These are phyloP conservation scores for Dictyostelium discoideum DNA, from an alignment of 78 protist species.

Conservation along the genomic window DNA sequence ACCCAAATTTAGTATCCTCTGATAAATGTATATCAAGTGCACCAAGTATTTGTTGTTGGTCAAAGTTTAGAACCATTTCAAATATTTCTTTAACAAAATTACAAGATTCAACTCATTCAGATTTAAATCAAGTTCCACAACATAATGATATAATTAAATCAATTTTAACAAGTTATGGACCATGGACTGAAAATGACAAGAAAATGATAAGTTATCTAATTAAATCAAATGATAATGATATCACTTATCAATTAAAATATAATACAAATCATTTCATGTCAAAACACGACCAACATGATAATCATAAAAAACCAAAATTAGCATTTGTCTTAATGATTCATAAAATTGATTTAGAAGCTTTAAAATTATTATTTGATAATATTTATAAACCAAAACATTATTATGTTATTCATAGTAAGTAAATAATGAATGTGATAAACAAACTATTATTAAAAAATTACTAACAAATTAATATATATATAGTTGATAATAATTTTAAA, in stretches of 20 bases:
- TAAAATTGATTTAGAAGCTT: background rate
- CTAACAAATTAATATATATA: too few species aligned
- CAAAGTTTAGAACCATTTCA: background rate
- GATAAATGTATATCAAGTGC: background rate
- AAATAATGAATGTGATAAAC: too few species aligned
- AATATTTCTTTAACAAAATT: background rate
- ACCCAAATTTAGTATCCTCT: background rate
- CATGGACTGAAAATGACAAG: slow-evolving; percentile 18
- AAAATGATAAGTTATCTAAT: background rate
- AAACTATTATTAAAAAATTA: too few species aligned
- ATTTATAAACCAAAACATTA: slow-evolving; percentile 40
- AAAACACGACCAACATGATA: too few species aligned
- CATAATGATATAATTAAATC: background rate
- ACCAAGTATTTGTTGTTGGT: slow-evolving; percentile 22
- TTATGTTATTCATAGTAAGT: slow-evolving; percentile 36
- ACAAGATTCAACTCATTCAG: background rate
- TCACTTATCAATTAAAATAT: background rate
- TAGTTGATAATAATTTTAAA: slow-evolving; percentile 16
- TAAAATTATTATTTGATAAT: background rate
- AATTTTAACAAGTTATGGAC: background rate
- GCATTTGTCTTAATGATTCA: slow-evolving; percentile 22
- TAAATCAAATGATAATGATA: background rate
- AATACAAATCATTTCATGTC: background rate
- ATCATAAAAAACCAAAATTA: background rate
- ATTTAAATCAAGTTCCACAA: background rate